These are phyloP conservation scores for Handroanthus guayacan DNA, from an alignment of 257 asterid genomes.

Conservation along the genomic window DNA sequence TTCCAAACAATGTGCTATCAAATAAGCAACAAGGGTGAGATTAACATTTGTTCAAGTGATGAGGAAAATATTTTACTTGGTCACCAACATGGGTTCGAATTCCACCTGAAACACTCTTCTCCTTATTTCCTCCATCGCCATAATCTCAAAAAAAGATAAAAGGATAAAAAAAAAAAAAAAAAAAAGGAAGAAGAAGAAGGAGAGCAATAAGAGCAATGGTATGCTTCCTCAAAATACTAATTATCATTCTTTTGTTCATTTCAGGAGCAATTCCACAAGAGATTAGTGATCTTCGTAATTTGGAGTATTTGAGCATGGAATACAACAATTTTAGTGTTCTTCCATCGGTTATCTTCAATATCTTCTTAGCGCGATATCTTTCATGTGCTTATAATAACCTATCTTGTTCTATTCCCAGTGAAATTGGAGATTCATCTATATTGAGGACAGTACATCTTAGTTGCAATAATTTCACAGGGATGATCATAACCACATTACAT, in stretches of 20 bases:
- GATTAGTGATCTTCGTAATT: conserved; percentile 13
- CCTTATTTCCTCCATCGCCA: too few species aligned
- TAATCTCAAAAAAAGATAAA: too few species aligned
- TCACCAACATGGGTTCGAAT: too few species aligned
- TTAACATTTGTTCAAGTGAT: too few species aligned
- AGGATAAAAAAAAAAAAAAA: too few species aligned
- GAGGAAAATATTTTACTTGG: too few species aligned
- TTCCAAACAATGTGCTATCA: too few species aligned
- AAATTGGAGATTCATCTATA: conserved; percentile 42
- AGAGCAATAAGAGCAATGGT: too few species aligned
- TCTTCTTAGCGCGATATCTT: conserved; percentile 34
- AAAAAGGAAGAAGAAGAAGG: too few species aligned
- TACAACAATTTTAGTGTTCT: conserved; percentile 32
- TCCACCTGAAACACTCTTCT: too few species aligned
- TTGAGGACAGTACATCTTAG: conserved; percentile 14
- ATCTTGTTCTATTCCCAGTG: conserved; percentile 36
- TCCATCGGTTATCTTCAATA: conserved; percentile 36
- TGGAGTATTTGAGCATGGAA: conserved; percentile 25
- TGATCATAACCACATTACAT: not conserved
- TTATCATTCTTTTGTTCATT: not conserved
- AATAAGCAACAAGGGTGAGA: too few species aligned
- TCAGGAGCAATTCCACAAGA: conserved; percentile 34
- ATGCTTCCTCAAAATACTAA: too few species aligned
- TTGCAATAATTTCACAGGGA: conserved; percentile 12
- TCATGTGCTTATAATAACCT: conserved; percentile 26